Base-by-base conservation (phyloP, 2,329 filamentous ascomycete genomes). In the Triangularia verruculosa region DNA sequence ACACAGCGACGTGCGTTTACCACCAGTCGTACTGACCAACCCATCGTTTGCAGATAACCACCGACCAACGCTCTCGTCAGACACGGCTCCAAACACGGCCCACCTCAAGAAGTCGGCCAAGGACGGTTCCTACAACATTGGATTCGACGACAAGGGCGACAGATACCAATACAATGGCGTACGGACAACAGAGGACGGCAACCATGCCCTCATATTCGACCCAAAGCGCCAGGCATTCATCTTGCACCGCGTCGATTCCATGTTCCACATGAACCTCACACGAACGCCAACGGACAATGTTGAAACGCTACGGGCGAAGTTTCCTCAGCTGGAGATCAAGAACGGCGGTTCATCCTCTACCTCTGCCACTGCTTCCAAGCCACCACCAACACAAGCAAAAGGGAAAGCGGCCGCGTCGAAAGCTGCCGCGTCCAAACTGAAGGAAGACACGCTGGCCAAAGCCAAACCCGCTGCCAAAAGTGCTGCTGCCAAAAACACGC, bases 221-320 rank as follows among this genome's bases (percentile, higher is more conserved):
- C 82, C 89, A 8, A 79, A 82, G 17, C 87, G 86, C 59, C 87
- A 94, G 72, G 89, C 84, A 62, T 95, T 95, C 69, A 87, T 95
- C 27, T 83, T 97, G 61, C 92, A 97, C 78, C 87, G 87, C 59
- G 80, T 97, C 61, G 86, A 92, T 73, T 89, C 88, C n/a, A 88
- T 88, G 43, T 90, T 96, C 77, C 89, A 92, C 72, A 93, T 97
- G 89, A 97, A 97, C 75, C 78, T 97, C 61, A 87, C 85, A 59
- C 86, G 83, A 61, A 87, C 87, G 13, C 91, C 89, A 2, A 84
- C 82, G 68, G 88, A 89, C 70, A 86, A 91, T 68, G 77, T 82
- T 60, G 83, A 85, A 28, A 86, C 83, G 70, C 80, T 96, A 47
- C 82, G 85, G 56, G 83, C 86, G 57, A 83, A 89, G 71, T 88